Base-by-base conservation (phyloP, 371 early-diverging fungal species). In the Mucor ambiguus region DNA sequence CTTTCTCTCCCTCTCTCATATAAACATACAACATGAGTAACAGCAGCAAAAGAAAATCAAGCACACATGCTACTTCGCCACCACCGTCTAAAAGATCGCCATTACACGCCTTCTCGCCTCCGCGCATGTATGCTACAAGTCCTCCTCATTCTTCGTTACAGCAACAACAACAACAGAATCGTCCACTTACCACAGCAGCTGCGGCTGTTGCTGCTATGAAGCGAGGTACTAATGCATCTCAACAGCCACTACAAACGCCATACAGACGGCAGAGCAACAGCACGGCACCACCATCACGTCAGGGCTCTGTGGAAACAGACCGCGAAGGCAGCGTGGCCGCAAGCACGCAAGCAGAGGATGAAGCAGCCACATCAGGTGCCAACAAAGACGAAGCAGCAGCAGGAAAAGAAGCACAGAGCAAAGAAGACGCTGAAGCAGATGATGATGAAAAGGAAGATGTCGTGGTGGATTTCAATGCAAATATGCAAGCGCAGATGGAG, bases 401-500 rank as follows among this genome's bases (percentile, higher is more conserved):
- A 44, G 63, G 64, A 12, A 71, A 55, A n/a, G 65, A 59, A 5
- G 58, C 60, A 60, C 68, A 77, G 18, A 70, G 64, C 32, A 77
- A 70, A 11, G 66, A 58, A 26, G 79, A 81, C 18, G 74, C 70
- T 22, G 80, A 82, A 26, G 78, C 65, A 24, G 80, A 80, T 14
- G 83, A 80, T 30, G 83, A 82, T 48, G 75, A 80, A 61, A 77
- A 82, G 24, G 80, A 80, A 30, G 79, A 82, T 16, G 43, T 78
- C 8, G 72, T 69, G 4, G 58, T 72, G 2, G 82, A 78, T 59
- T 77, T 80, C 74, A 77, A 78, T 72, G 76, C 75, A 1, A 69
- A 75, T 49, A 80, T 82, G 71, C 78, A 78, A 56, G 74, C 80
- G 26, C 80, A 80, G 65, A 78, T 80, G 75, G 83, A 80, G 63